Conservation (phyloP, 2,329 filamentous ascomycete genomes). For the Cytospora schulzeri region DNA sequence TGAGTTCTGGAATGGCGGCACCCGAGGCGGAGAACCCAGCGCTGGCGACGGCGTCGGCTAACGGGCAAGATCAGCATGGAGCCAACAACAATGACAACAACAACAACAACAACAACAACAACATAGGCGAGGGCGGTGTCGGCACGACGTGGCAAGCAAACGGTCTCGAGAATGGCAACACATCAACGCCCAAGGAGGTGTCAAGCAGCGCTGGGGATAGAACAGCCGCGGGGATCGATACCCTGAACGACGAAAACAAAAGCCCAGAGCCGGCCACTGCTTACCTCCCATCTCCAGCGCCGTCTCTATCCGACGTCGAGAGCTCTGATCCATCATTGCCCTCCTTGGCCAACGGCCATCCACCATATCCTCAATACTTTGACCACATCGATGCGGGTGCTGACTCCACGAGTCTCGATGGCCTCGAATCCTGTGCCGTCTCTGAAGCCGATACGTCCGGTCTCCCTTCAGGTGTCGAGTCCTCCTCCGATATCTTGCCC, state of each 20-base stretch:
- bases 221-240: neutral
- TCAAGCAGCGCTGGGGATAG: neutral
- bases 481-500: slow-evolving; percentile 17
- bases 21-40: slow-evolving; percentile 20
- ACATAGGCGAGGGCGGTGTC: neutral
- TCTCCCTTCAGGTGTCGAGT: slow-evolving; percentile 18
- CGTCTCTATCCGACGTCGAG: slow-evolving; percentile 1
- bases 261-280: neutral
- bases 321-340: slow-evolving; percentile 2
- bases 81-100: neutral
- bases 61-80: slow-evolving; percentile 1
- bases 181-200: neutral
- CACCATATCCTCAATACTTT: neutral
- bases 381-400: neutral
- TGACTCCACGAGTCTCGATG: slow-evolving; percentile 9
- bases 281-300: slow-evolving; percentile 15
- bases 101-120: too few species aligned
- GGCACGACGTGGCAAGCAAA: neutral
- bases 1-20: slow-evolving; percentile 17
- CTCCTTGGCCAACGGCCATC: neutral
- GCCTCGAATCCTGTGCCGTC: slow-evolving; percentile 24
- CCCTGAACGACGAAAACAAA: slow-evolving; percentile 6
- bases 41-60: neutral
- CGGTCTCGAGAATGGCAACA: neutral
- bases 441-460: slow-evolving; percentile 27